Evolutionary conservation across 1,284 basidiomycete genomes (phyloP), one percentile per base, ranked within the genome.

Genomic region (Afroboletus lepidellus): DNA sequence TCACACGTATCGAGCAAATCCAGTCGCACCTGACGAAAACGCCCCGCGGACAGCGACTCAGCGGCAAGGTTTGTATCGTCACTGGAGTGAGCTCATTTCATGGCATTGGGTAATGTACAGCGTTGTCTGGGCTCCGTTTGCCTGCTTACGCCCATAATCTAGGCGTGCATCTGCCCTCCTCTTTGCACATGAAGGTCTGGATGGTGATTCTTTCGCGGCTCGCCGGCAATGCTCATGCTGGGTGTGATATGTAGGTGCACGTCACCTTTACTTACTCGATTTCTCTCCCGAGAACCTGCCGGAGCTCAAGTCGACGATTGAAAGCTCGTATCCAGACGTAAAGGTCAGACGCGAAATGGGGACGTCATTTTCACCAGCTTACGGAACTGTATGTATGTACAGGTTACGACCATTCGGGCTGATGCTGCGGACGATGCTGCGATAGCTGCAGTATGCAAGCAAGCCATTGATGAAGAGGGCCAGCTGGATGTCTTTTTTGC

Each of bases 401-500:
- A 92, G 90, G 84, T 83, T 7, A 89, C 87, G 2, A 77, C 76
- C 6, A 64, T 87, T 32, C 79, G 85, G 66, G 93, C 83, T 13
- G 94, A 98, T 65, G 93, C 93, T 8, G 85, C 93, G 13, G 85
- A 92, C 62, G 86, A 94, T 53, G 60, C 71, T n/a, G 79, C 85
- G 15, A 86, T 97, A 56, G 75, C 78, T 29, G 72, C 69, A 4
- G 66, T 94, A 2, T 91, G 93, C 69, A 74, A 87, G 54, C 83
- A 77, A 56, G 90, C 88, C 2, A 60, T 94, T 16, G 68, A 79
- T 36, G 93, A 97, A 57, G 85, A 94, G 63, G 92, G 92, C 3
- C 80, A 84, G 43, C 76, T 97, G 16, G 95, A 98, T 61, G 86
- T 96, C 58, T 97, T 95, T 77, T 97, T 94, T 66, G 94, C 94